Percentiles rank a stretch among this genome's conserved stretches.
phyloP scores from a whole-genome alignment of 164 flowering plant species.

The Nymphaea colorata region DNA sequence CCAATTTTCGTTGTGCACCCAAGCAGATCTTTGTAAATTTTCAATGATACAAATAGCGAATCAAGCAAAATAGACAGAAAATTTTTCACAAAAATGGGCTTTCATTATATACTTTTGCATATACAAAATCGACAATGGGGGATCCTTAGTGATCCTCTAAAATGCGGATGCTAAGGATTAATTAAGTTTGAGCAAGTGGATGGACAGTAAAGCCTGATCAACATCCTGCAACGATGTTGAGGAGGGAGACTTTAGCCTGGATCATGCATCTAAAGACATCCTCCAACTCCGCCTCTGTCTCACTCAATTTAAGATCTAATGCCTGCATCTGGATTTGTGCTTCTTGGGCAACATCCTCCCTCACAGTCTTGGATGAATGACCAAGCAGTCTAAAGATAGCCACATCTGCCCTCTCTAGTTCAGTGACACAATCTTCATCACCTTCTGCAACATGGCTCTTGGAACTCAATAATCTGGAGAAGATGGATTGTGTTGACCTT shows the following conservation, averaged over 20 bases:
- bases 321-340: constrained; percentile 33
- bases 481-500: constrained; percentile 17
- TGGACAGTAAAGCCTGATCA: neutral
- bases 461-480: constrained; percentile 19
- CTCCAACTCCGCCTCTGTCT: constrained; percentile 38
- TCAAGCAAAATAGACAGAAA: too few relatives aligned
- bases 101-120: too few relatives aligned
- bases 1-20: too few relatives aligned
- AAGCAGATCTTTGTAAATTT: too few relatives aligned
- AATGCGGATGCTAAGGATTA: neutral
- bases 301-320: constrained; percentile 30
- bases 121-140: too few relatives aligned
- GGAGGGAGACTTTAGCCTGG: constrained; percentile 50
- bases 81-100: too few relatives aligned
- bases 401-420: constrained; percentile 20
- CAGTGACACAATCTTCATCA: constrained; percentile 15
- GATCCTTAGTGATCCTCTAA: neutral
- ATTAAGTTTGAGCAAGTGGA: neutral
- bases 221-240: neutral
- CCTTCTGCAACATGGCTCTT: constrained; percentile 13
- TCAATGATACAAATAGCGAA: too few relatives aligned
- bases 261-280: constrained; percentile 42
- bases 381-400: constrained; percentile 9
- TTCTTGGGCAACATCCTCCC: constrained; percentile 11
- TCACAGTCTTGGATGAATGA: constrained; percentile 9